Evolutionary conservation across 352 stramenopile genomes (phyloP).

Genomic region (Phytopythium delawarense): DNA sequence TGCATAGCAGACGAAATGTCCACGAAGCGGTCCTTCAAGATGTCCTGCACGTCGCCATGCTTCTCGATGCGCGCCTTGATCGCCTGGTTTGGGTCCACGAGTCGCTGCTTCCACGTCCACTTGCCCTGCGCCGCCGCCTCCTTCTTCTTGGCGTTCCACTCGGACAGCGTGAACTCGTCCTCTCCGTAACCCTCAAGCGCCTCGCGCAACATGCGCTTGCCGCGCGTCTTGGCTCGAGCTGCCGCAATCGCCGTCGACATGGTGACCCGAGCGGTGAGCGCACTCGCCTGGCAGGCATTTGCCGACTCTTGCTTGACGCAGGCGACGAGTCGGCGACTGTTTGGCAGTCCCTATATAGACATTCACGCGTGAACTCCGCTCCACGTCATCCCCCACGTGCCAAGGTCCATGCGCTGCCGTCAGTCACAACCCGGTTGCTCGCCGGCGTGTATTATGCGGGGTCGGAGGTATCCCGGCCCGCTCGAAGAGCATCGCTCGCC

Average conservation of each 20-base stretch:
- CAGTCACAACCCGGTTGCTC: not conserved
- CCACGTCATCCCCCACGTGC: not conserved
- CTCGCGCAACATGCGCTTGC: slow-evolving; percentile 60
- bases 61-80: slow-evolving; percentile 40
- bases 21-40: slow-evolving; percentile 29
- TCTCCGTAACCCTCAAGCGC: slow-evolving; percentile 49
- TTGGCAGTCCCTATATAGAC: not conserved
- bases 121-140: slow-evolving; percentile 22
- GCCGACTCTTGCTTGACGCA: not conserved
- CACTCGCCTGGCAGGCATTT: not conserved
- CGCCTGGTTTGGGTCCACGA: slow-evolving; percentile 27
- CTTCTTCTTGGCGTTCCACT: slow-evolving; percentile 58
- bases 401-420: not conserved
- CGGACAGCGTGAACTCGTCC: slow-evolving; percentile 38
- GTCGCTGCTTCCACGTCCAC: slow-evolving; percentile 43
- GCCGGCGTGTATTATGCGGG: not conserved
- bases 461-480: too few relatives aligned
- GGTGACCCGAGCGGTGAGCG: not conserved
- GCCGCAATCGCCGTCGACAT: slow-evolving; percentile 68
- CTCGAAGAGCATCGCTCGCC: not conserved
- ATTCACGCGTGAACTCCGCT: not conserved
- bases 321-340: slow-evolving; percentile 2
- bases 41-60: slow-evolving; percentile 15
- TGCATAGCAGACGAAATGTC: slow-evolving; percentile 33
- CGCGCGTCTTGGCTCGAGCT: slow-evolving; percentile 57